phyloP scores from a whole-genome alignment of 2,329 filamentous ascomycete genomes.

The Trichoderma breve region DNA sequence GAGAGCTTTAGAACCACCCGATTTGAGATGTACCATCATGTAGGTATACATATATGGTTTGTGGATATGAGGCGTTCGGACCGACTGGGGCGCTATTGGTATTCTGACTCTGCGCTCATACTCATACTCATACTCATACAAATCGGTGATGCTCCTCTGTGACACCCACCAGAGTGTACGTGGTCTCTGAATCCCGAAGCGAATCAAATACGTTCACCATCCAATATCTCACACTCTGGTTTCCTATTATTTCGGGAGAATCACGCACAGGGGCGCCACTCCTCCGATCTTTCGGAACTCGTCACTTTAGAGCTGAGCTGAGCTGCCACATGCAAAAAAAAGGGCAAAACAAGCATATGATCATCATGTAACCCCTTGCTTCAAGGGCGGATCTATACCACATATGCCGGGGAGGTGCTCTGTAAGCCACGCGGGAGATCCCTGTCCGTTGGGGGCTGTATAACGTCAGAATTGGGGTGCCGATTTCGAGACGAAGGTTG shows the following conservation, averaged over 20 bases:
- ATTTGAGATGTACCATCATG: not conserved
- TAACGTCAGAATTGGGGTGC: constrained; percentile 10
- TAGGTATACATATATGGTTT: not conserved
- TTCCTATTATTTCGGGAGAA: no score
- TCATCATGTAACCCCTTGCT: not conserved
- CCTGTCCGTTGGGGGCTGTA: not conserved
- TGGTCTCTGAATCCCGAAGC: not conserved
- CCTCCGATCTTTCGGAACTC: not conserved
- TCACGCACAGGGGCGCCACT: not conserved
- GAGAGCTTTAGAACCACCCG: not conserved
- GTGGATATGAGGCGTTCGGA: not conserved
- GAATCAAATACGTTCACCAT: not conserved
- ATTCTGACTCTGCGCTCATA: not conserved
- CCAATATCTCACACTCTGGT: not conserved
- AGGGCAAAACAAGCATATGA: not conserved
- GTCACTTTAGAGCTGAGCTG: not conserved
- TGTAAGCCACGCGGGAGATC: constrained; percentile 4
- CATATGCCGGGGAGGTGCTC: not conserved
- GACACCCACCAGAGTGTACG: not conserved
- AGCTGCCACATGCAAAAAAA: not conserved
- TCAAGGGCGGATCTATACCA: not conserved
- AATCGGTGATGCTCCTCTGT: not conserved
- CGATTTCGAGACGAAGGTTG: not conserved
- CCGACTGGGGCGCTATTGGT: not conserved
- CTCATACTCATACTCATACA: no score